Base-by-base conservation (phyloP, 2,329 filamentous ascomycete species). In the Aspergillus novofumigatus region DNA sequence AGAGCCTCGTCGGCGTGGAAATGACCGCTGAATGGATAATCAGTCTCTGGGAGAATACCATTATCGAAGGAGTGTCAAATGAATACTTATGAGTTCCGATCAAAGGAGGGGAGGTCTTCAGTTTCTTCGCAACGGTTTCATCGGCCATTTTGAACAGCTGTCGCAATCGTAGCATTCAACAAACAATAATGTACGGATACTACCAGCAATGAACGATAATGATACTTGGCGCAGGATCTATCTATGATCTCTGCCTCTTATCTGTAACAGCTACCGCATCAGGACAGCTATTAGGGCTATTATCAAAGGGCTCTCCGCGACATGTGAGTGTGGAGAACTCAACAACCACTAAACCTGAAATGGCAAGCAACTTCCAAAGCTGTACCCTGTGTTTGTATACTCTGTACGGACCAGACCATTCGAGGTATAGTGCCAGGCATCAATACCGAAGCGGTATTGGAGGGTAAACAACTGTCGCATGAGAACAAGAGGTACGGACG, bases 1-100 rank as follows among this genome's bases (percentile, higher is more conserved):
- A 99, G 86, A 59, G 94, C 93, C 80, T 99, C 94, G 76, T 99
- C 94, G 74, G 94, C 94, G 80, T 99, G 94, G 83, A 99, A 99
- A 81, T 97, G 92, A 66, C 94, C 94, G 78, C 82, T 84, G 60
- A 26, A 26, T 41, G 21, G 49, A 32, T 35, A 57, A 53, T 61
- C 42, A 59, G 59, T 58, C 51, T 55, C 42, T 51, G 23, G 28
- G 17, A 17, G 11, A 23, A 52, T 56, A 55, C 51, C 53, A 56
- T 28, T 38, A 47, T 52, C 52, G 49, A 26, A 45, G 14, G 21
- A 21, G 28, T 10, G n/a, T 42, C 52, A 26, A 26, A 49, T 23
- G n/a, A 50, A 55, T 75, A 82, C 81, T 89, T 97, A 84, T 99
- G 94, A 29, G 94, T 99, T 71, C 92, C 94, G 72, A 97, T 95